Conservation (phyloP, 352 stramenopile species). For the Phytophthora tubulina region DNA sequence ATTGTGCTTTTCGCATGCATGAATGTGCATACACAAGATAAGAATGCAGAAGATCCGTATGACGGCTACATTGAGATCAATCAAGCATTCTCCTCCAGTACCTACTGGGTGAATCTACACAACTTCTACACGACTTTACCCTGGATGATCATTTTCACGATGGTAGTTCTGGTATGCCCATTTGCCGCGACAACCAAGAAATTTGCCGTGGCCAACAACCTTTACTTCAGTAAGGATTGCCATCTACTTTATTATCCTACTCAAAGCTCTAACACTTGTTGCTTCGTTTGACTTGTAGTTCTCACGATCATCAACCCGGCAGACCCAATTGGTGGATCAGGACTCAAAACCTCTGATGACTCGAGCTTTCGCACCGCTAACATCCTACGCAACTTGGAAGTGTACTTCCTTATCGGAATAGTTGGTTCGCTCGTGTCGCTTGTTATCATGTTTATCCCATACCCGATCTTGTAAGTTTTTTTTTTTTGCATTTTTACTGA, state of each 20-base stretch:
- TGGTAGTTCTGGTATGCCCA: conserved; percentile 63
- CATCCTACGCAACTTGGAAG: conserved; percentile 69
- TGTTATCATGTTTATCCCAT: conserved; percentile 75
- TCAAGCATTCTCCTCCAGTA: conserved; percentile 63
- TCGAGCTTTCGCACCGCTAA: conserved; percentile 60
- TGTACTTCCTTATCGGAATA: conserved; percentile 78
- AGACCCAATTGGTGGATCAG: conserved; percentile 49
- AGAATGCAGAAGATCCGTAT: conserved; percentile 33
- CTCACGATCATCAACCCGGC: conserved; percentile 80
- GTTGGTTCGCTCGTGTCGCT: conserved; percentile 71
- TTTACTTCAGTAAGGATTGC: conserved; percentile 72
- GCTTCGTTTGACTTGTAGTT: conserved; percentile 38
- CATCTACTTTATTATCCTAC: neutral
- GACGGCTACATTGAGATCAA: conserved; percentile 65
- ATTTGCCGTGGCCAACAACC: conserved; percentile 81
- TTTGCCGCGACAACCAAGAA: conserved; percentile 83
- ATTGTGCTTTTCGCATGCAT: conserved; percentile 70
- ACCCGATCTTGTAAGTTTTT: conserved; percentile 75
- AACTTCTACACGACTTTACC: conserved; percentile 77
- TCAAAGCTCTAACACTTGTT: conserved; percentile 4
- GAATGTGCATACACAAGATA: conserved; percentile 55
- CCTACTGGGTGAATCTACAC: conserved; percentile 74
- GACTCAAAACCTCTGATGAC: conserved; percentile 66
- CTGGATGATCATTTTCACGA: conserved; percentile 81
- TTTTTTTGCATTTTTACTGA: neutral